Evolutionary conservation across 2,329 filamentous ascomycete genomes (phyloP), one percentile per base, ranked within the genome.

Genomic region (Coleophoma eucalyptorum): DNA sequence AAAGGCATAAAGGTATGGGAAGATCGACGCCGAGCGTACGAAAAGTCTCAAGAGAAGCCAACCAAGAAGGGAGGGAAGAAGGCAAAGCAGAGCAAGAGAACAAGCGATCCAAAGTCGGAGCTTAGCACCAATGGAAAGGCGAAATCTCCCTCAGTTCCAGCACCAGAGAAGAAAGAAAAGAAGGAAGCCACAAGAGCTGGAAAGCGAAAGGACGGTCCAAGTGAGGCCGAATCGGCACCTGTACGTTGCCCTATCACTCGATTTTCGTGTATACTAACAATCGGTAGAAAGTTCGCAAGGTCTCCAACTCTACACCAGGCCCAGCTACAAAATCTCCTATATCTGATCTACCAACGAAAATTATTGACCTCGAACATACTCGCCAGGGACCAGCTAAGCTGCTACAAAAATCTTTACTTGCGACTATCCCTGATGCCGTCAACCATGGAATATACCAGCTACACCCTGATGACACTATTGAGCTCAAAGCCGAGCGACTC

Each of bases 1-100:
- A 81, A 80, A 40, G 94, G 93, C 5, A 90, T 96, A 71, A 87
- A 85, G 69, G 88, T 90, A 0, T 97, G 94, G 94, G 87, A 92
- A 65, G 81, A 80, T 48, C 75, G 83, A 35, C 81, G 84, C 13
- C 80, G 79, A 60, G 74, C 72, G 50, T 74, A 79, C 69, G 71
- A 79, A 69, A 72, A 78, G 69, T 77, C 78, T 69, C 75, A 80
- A 69, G 73, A 71, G 68, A 71, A 68, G 72, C 55, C 50, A 21
- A 41, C 54, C 6, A 61, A 60, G 64, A 77, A 77, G 53, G 70
- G 71, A 50, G 79, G 81, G 44, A 83, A 87, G 60, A 86, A 84
- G 65, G 73, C 69, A 46, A 73, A 70, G 53, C 79, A 18, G 13
- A 18, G 73, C 18, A 88, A 86, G 71, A 79, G 80, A 55, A 72